A percentile compares a stretch with the other conserved stretches of the same genome.
Evolutionary conservation across 108 stramenopile species (phyloP).

Genomic region (Fistulifera solaris): DNA sequence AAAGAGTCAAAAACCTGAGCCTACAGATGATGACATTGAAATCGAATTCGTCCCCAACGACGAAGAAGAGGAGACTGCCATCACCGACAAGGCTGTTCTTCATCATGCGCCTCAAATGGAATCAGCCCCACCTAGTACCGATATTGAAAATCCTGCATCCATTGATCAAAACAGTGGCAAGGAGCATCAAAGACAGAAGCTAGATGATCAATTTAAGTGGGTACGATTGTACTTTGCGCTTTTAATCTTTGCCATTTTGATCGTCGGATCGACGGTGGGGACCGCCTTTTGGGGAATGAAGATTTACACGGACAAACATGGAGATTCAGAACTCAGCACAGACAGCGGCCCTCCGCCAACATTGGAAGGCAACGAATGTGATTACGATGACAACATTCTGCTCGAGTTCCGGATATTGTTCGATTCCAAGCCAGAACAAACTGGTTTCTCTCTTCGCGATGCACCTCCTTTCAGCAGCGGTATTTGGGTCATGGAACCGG

Average conservation of each 20-base stretch:
- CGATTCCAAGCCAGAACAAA: conserved; percentile 2
- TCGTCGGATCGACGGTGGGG: background rate
- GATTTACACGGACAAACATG: background rate
- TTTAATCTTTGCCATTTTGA: background rate
- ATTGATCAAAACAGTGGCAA: too few relatives aligned
- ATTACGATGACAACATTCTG: conserved; percentile 5
- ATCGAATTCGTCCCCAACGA: too few relatives aligned
- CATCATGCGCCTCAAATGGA: too few relatives aligned
- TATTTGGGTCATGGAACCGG: conserved; percentile 5
- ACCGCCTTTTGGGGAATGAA: background rate
- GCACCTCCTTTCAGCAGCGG: background rate
- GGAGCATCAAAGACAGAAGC: too few relatives aligned
- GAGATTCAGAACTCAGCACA: background rate
- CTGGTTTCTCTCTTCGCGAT: conserved; percentile 7
- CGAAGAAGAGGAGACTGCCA: too few relatives aligned
- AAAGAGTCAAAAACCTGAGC: too few relatives aligned
- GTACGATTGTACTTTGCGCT: background rate
- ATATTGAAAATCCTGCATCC: too few relatives aligned
- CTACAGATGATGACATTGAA: too few relatives aligned
- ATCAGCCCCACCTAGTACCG: too few relatives aligned
- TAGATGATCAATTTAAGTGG: background rate
- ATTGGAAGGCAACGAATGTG: conserved; percentile 1
- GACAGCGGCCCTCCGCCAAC: background rate
- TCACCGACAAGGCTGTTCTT: too few relatives aligned
- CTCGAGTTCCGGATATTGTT: conserved; percentile 3